Evolutionary conservation across 139 green algal genomes (phyloP), one percentile per base, ranked within the genome.

Genomic region (Desmodesmus armatus): DNA sequence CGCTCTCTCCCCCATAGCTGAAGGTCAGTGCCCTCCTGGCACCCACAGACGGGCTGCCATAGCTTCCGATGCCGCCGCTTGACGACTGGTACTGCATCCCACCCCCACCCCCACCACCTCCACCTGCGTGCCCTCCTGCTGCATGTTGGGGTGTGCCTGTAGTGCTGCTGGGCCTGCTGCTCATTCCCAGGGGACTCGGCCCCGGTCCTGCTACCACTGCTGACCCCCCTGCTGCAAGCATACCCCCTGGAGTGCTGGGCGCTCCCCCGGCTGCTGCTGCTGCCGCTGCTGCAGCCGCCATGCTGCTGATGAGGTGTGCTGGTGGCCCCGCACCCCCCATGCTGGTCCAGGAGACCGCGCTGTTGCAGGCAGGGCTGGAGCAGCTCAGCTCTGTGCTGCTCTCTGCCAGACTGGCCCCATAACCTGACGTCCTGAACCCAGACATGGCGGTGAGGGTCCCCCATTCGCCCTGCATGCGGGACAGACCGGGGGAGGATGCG

Each of bases 381-480:
- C 55, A 72, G 37, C 76, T 82, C 76, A 58, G 69, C 11, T 27
- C 69, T n/a, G n/a, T n/a, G n/a, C n/a, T 77, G 69, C 76, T 82
- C 51, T 82, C n/a, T n/a, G n/a, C n/a, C n/a, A n/a, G n/a, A n/a
- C n/a, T n/a, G n/a, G n/a, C n/a, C n/a, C n/a, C 76, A 71, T 41
- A 66, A 19, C 73, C 73, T 47, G 67, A 51, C 11, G 37, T 29
- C 0, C 63, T 17, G 63, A 5, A 65, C 72, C 72, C 37, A 51
- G 63, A 72, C 76, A 82, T 58, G 55, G 41, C 76, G n/a, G 76
- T 82, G 25, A 82, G 76, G 3, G 76, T 82, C 3, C 76, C 76
- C 76, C 53, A 82, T 31, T 80, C 73, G 19, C 76, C 43, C 76
- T 82, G 76, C 37, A 82, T 15, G 37, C 76, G 39, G 37, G 76